Percentiles rank a stretch among this genome's conserved stretches.
Evolutionary conservation across 805 yeast species (phyloP).

Genomic region (Nakazawaea laoshanensis): DNA sequence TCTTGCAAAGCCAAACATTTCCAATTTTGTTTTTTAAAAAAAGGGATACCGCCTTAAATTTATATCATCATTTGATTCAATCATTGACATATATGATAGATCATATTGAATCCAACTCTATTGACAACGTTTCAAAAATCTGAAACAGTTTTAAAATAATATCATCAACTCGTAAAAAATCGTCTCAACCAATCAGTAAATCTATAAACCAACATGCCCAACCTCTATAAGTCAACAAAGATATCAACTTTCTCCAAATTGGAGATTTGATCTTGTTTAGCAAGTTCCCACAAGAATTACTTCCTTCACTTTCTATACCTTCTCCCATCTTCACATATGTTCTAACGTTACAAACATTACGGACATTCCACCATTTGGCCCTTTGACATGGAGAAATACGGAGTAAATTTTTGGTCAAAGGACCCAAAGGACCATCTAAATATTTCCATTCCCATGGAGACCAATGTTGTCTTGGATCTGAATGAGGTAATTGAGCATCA

Average conservation of each 20-base stretch:
- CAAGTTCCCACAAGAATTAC: conserved; percentile 64
- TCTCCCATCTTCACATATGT: conserved; percentile 70
- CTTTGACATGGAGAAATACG: conserved; percentile 74
- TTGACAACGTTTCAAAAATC: no score
- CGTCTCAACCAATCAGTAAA: conserved; percentile 23
- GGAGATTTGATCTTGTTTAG: conserved; percentile 35
- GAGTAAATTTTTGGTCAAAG: conserved; percentile 65
- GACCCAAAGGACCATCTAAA: conserved; percentile 92
- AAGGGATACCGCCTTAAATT: not conserved
- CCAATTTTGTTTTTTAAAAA: not conserved
- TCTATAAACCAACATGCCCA: conserved; percentile 35
- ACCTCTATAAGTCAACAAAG: conserved; percentile 34
- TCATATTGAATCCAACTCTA: no score
- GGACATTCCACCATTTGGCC: conserved; percentile 87
- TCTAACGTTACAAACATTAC: conserved; percentile 76
- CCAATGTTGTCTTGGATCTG: conserved; percentile 78
- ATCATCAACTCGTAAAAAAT: conserved; percentile 1
- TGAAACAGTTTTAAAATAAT: no score
- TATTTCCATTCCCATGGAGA: conserved; percentile 85
- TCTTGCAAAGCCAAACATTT: no score
- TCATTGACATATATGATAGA: no score
- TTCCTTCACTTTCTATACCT: conserved; percentile 84
- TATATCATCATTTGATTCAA: no score
- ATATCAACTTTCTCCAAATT: conserved; percentile 29
- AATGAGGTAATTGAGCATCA: conserved; percentile 53